These are phyloP conservation scores for Penicillium arizonense DNA, from an alignment of 495 filamentous ascomycete genomes.

Conservation along the genomic window DNA sequence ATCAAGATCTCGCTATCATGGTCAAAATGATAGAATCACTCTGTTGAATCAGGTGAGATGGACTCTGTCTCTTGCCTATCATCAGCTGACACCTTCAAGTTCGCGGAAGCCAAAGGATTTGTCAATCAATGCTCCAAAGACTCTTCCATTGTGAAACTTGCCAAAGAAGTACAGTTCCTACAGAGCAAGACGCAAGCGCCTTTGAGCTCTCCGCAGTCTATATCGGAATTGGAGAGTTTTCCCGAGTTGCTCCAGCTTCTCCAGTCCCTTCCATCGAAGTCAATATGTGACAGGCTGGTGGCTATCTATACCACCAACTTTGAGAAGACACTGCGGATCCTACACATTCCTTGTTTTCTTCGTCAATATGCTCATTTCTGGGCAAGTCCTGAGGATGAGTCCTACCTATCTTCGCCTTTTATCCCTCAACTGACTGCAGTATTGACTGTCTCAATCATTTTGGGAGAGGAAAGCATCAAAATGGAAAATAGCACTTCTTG, in stretches of 20 bases:
- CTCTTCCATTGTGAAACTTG: slow-evolving; percentile 15
- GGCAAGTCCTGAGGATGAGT: slow-evolving; percentile 8
- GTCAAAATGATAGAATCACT: slow-evolving; percentile 22
- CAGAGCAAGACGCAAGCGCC: slow-evolving; percentile 16
- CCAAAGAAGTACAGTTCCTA: slow-evolving; percentile 30
- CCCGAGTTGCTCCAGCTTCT: slow-evolving; percentile 17
- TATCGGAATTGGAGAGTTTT: slow-evolving; percentile 11
- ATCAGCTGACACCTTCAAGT: slow-evolving; percentile 12
- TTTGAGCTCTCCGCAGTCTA: slow-evolving; percentile 15
- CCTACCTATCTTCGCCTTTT: slow-evolving; percentile 6
- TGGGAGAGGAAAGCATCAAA: slow-evolving; percentile 14
- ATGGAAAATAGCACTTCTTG: slow-evolving; percentile 35
- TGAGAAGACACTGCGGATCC: slow-evolving; percentile 22
- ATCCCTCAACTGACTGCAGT: slow-evolving; percentile 21
- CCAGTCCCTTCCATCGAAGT: slow-evolving; percentile 16
- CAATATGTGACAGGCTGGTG: slow-evolving; percentile 22
- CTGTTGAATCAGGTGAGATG: slow-evolving; percentile 21
- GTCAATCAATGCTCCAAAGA: slow-evolving; percentile 20
- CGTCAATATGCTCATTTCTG: slow-evolving; percentile 22
- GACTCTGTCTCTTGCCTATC: not conserved
- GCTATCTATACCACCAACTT: slow-evolving; percentile 22
- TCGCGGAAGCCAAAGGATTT: slow-evolving; percentile 23
- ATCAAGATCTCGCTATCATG: slow-evolving; percentile 24
- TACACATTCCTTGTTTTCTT: slow-evolving; percentile 26
- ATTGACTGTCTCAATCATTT: slow-evolving; percentile 18